Evolutionary conservation across 2,329 filamentous ascomycete species (phyloP).

Genomic region (Botrytis fragariae): DNA sequence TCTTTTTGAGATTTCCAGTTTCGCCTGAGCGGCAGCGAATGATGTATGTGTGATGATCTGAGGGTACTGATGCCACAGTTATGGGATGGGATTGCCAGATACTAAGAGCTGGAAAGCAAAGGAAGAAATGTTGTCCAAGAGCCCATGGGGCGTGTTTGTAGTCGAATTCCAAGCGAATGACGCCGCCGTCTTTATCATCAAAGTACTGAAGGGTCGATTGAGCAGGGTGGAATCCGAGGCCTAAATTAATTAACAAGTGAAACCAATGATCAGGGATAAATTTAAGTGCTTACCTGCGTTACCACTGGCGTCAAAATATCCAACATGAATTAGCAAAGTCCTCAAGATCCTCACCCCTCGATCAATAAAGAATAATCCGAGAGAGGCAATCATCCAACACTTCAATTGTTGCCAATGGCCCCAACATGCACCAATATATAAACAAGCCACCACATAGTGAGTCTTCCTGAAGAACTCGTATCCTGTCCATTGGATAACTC

Average conservation of each 20-base stretch:
- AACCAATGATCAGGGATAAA: too few relatives aligned
- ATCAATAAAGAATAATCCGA: slow-evolving; percentile 65
- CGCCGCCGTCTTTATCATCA: slow-evolving; percentile 48
- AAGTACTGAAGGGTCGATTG: slow-evolving; percentile 11
- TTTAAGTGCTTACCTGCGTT: slow-evolving; percentile 31
- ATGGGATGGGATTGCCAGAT: slow-evolving; percentile 77
- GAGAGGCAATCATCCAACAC: slow-evolving; percentile 51
- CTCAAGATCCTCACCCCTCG: slow-evolving; percentile 57
- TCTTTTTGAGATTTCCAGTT: slow-evolving; percentile 43
- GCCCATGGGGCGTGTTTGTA: slow-evolving; percentile 63
- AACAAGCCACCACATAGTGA: slow-evolving; percentile 63
- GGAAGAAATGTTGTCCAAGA: slow-evolving; percentile 74
- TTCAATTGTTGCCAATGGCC: slow-evolving; percentile 68
- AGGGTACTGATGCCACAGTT: slow-evolving; percentile 73
- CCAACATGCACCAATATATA: slow-evolving; percentile 75
- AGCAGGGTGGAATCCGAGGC: slow-evolving; percentile 14
- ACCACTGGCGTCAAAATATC: slow-evolving; percentile 42
- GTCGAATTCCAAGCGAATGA: slow-evolving; percentile 64
- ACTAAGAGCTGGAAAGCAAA: slow-evolving; percentile 70
- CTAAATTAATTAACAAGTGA: background rate
- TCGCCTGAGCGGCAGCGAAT: slow-evolving; percentile 58
- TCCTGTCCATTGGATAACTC: slow-evolving; percentile 63
- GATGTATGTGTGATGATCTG: slow-evolving; percentile 53
- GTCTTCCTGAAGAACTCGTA: slow-evolving; percentile 76
- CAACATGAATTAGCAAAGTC: slow-evolving; percentile 59